Evolutionary conservation across 1,284 basidiomycete genomes (phyloP).

Genomic region (Ganoderma resinaceum): DNA sequence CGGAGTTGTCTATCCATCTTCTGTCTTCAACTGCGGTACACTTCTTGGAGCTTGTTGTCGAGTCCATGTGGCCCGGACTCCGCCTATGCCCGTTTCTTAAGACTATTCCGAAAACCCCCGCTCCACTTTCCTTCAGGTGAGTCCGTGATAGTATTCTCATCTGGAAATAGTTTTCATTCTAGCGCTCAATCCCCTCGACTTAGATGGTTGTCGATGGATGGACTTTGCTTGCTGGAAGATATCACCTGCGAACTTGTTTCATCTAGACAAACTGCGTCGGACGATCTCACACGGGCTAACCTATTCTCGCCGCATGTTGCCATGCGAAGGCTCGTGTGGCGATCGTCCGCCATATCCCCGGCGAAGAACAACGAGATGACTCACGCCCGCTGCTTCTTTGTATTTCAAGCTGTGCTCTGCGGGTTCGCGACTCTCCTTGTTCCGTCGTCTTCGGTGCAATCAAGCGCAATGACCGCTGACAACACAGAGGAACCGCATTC

Average conservation of each 20-base stretch:
- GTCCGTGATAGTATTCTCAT: not conserved
- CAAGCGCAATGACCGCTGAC: not conserved
- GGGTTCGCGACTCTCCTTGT: not conserved
- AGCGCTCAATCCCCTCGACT: not conserved
- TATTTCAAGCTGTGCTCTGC: not conserved
- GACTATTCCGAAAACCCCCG: not conserved
- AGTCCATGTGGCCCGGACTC: not conserved
- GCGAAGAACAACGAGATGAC: not conserved
- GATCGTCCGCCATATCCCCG: not conserved
- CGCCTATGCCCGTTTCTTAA: not conserved
- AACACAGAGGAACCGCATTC: not conserved
- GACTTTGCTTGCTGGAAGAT: not conserved
- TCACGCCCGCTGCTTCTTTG: not conserved
- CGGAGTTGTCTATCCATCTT: not conserved
- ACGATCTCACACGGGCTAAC: not conserved
- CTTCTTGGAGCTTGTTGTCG: not conserved
- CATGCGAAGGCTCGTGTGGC: not conserved
- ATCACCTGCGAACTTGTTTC: not conserved
- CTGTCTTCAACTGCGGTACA: not conserved
- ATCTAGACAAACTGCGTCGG: not conserved
- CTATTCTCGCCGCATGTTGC: not conserved
- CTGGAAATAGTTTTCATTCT: not conserved
- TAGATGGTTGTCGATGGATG: not conserved
- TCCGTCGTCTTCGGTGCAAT: not conserved
- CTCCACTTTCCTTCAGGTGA: not conserved